A percentile compares a stretch with the other conserved stretches of the same genome.
phyloP scores from a whole-genome alignment of 2,329 filamentous ascomycete species.

The Hymenoscyphus scutula region DNA sequence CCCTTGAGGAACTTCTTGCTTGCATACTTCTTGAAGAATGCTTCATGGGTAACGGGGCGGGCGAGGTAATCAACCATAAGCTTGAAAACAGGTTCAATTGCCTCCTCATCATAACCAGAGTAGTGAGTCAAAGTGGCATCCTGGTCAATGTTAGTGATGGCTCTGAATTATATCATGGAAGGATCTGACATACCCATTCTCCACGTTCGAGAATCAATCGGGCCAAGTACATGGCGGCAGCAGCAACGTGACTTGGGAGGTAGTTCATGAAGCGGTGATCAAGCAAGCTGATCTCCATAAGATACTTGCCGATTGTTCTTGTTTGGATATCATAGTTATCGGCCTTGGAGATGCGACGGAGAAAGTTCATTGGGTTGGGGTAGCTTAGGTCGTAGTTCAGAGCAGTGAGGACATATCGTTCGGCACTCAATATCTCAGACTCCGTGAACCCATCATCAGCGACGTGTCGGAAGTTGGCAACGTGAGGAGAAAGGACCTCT shows the following conservation, averaged over 20 bases:
- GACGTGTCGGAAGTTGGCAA: constrained; percentile 95
- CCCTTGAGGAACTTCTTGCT: constrained; percentile 99
- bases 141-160: constrained; percentile 44
- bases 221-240: constrained; percentile 91
- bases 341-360: constrained; percentile 96
- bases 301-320: constrained; percentile 93
- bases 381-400: constrained; percentile 98
- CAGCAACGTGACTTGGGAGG: constrained; percentile 85
- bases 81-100: constrained; percentile 87
- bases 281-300: constrained; percentile 94
- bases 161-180: neutral
- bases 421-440: constrained; percentile 93
- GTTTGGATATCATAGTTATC: constrained; percentile 99
- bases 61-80: constrained; percentile 97
- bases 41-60: constrained; percentile 86
- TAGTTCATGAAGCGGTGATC: constrained; percentile 92
- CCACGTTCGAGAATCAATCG: constrained; percentile 88
- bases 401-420: constrained; percentile 86
- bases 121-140: constrained; percentile 87
- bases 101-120: constrained; percentile 86
- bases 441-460: constrained; percentile 96
- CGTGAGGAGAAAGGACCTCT: constrained; percentile 93
- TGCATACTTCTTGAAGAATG: constrained; percentile 99
- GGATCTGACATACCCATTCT: constrained; percentile 70
- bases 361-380: constrained; percentile 99